phyloP scores from a whole-genome alignment of 257 asterid genomes.

The Capsicum baccatum region DNA sequence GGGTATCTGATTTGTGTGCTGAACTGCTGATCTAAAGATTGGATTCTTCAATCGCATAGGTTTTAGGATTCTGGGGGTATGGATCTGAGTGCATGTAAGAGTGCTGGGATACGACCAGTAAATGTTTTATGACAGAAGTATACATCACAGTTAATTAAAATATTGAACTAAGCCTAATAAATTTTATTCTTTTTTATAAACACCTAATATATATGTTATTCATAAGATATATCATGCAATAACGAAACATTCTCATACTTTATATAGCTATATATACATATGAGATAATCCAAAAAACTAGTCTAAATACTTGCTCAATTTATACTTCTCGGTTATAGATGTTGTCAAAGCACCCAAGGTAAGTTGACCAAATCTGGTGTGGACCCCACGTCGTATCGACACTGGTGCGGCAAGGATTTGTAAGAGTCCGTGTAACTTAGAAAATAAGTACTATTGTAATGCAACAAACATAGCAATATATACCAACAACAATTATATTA shows the following conservation, averaged over 20 bases:
- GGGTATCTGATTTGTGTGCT: background rate
- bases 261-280: background rate
- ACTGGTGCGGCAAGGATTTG: background rate
- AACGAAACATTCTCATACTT: background rate
- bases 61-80: background rate
- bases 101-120: background rate
- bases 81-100: background rate
- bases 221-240: background rate
- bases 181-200: background rate
- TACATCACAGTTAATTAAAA: background rate
- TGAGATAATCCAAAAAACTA: background rate
- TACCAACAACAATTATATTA: background rate
- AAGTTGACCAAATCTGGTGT: background rate
- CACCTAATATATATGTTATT: conserved; percentile 3
- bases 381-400: background rate
- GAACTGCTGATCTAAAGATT: background rate
- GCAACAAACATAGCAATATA: conserved; percentile 13
- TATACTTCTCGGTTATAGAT: background rate
- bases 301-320: background rate
- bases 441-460: background rate
- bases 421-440: background rate
- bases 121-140: background rate
- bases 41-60: background rate
- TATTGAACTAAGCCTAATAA: background rate
- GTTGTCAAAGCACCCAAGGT: background rate